Evolutionary conservation across 805 yeast genomes (phyloP), one percentile per base, ranked within the genome.

Genomic region (Nakazawaea wyomingensis): DNA sequence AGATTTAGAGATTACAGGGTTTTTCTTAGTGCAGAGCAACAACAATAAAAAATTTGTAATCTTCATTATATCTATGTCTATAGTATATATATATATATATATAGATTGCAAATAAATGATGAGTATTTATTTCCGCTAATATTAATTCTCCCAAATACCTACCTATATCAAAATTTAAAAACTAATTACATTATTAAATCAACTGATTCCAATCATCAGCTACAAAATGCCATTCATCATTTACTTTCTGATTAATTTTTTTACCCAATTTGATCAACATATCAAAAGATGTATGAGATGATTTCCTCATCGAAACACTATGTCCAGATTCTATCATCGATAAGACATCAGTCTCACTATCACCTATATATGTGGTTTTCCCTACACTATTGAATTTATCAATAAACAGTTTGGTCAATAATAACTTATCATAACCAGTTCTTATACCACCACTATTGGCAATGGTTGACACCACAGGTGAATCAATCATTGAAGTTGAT

Each of bases 341-440:
- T 28, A 77, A 54, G 3, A 77, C 58, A 60, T 81, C 88, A 0
- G 85, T 79, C 0, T 72, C 53, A 44, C 85, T 77, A 50, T 81
- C 88, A 1, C 88, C 88, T 13, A 80, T 61, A 51, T 80, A 81
- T 18, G 68, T 56, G 1, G 68, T 39, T 0, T 51, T 49, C 16
- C 50, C 56, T 14, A 48, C 29, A 11, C 44, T 18, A 32, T 43
- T 6, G 4, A 41, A 37, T 14, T 49, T 33, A 1, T 62, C 26
- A 21, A 37, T 36, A 3, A 64, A 54, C 11, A 49, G 22, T 13
- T 50, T 41, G 3, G 62, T 39, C 4, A 56, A 43, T 5, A 50
- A 47, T 17, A 65, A 56, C 52, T 80, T 81, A 54, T 80, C 85
- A 5, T 55, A 52, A 0, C 82, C 84, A 0, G 83, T 79, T 16